Conservation (phyloP, 2,329 filamentous ascomycete species). For the Neocucurbitaria cava region DNA sequence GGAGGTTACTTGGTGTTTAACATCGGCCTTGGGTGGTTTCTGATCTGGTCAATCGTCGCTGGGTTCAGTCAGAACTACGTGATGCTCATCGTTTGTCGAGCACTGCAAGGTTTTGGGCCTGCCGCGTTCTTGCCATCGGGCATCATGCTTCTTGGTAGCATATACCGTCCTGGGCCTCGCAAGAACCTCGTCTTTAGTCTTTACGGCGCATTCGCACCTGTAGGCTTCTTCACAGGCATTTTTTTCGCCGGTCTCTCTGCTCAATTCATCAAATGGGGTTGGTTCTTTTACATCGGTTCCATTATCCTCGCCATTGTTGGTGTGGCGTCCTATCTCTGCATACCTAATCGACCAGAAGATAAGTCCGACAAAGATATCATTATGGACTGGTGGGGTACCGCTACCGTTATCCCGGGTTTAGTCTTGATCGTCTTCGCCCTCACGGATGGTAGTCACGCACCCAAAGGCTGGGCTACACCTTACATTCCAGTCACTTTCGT, state of each 20-base stretch:
- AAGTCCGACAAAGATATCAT: conserved; percentile 23
- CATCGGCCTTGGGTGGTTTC: conserved; percentile 67
- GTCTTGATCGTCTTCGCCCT: conserved; percentile 77
- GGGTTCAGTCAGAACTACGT: conserved; percentile 72
- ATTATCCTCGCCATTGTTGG: conserved; percentile 43
- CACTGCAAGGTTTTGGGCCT: conserved; percentile 75
- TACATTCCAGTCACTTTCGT: conserved; percentile 73
- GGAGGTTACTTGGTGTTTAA: conserved; percentile 71
- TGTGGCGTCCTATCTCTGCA: conserved; percentile 37
- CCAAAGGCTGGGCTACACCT: conserved; percentile 73
- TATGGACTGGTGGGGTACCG: conserved; percentile 49
- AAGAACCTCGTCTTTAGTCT: conserved; percentile 72
- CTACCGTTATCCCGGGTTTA: conserved; percentile 58
- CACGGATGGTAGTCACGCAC: conserved; percentile 74
- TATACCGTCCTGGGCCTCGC: conserved; percentile 70
- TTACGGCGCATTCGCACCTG: conserved; percentile 61
- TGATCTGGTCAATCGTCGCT: conserved; percentile 71
- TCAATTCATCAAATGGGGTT: conserved; percentile 40
- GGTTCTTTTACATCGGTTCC: conserved; percentile 45
- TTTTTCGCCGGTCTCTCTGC: conserved; percentile 45
- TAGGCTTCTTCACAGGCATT: conserved; percentile 53
- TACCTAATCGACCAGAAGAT: conserved; percentile 30
- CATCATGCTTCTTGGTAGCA: conserved; percentile 69
- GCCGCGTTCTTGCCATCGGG: conserved; percentile 75
- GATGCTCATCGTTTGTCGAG: conserved; percentile 77